A percentile compares a stretch with the other conserved stretches of the same genome.
Conservation (phyloP, 2,329 filamentous ascomycete species). For the Aspergillus costaricaensis region DNA sequence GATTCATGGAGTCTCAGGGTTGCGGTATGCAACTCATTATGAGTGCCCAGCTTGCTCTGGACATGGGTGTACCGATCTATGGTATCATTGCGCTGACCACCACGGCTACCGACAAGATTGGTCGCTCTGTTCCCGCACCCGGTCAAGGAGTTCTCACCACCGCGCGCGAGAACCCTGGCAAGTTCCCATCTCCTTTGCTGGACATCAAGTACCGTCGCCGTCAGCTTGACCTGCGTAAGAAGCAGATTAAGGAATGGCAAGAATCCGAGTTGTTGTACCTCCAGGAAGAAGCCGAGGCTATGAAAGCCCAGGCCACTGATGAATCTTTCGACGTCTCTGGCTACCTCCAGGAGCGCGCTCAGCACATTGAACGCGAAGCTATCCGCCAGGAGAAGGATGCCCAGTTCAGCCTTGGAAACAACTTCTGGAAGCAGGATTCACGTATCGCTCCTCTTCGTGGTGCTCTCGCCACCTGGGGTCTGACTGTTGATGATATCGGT, state of each 20-base stretch:
- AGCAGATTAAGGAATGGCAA: conserved; percentile 94
- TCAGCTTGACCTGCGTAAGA: conserved; percentile 90
- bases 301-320: conserved; percentile 73
- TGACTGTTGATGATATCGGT: conserved; percentile 92
- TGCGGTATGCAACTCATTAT: conserved; percentile 98
- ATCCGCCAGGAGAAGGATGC: conserved; percentile 90
- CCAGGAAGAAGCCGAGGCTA: conserved; percentile 86
- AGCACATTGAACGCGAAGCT: conserved; percentile 86
- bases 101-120: conserved; percentile 98
- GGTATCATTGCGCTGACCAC: conserved; percentile 90
- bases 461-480: conserved; percentile 94
- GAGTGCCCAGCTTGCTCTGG: conserved; percentile 91
- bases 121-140: conserved; percentile 92
- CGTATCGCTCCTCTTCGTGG: conserved; percentile 93
- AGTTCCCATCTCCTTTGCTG: conserved; percentile 91
- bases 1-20: conserved; percentile 99
- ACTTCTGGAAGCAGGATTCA: conserved; percentile 96
- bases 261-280: conserved; percentile 92
- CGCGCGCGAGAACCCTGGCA: conserved; percentile 84
- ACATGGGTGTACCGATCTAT: conserved; percentile 98
- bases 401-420: conserved; percentile 89
- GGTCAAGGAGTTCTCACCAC: conserved; percentile 96
- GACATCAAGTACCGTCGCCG: conserved; percentile 97
- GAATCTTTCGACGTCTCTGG: conserved; percentile 76
- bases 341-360: conserved; percentile 80